phyloP scores from a whole-genome alignment of 2,329 filamentous ascomycete genomes.

The Diaporthe sp. region DNA sequence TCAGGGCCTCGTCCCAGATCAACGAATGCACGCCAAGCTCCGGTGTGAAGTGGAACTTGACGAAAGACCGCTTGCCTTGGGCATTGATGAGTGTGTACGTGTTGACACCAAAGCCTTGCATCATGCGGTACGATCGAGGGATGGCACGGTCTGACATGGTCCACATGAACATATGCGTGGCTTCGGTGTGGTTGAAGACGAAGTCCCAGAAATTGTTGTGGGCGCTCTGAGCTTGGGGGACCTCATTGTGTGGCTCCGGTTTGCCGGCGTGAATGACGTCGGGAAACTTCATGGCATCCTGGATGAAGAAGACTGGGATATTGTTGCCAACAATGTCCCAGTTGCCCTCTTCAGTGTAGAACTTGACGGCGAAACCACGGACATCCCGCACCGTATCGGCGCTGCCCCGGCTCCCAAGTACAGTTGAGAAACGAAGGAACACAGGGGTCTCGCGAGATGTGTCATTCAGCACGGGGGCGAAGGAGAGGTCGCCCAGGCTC shows the following conservation, averaged over 20 bases:
- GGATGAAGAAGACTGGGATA: constrained; percentile 81
- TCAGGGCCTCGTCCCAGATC: constrained; percentile 83
- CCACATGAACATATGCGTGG: constrained; percentile 85
- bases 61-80: constrained; percentile 75
- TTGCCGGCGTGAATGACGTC: constrained; percentile 73
- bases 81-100: constrained; percentile 77
- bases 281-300: constrained; percentile 80
- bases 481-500: constrained; percentile 70
- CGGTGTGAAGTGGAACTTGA: constrained; percentile 83
- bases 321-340: constrained; percentile 82
- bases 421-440: constrained; percentile 82
- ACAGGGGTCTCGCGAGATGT: constrained; percentile 70
- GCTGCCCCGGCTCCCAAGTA: constrained; percentile 78
- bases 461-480: constrained; percentile 72
- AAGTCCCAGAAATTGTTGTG: constrained; percentile 87
- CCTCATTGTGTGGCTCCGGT: constrained; percentile 76
- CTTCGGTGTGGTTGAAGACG: constrained; percentile 72
- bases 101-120: constrained; percentile 88
- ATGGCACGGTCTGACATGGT: constrained; percentile 80
- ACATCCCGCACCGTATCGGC: constrained; percentile 88
- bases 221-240: constrained; percentile 76
- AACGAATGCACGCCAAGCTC: constrained; percentile 80
- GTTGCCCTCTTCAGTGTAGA: constrained; percentile 82
- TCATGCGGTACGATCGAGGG: constrained; percentile 82
- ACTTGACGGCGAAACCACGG: constrained; percentile 81